Evolutionary conservation across 2,329 filamentous ascomycete species (phyloP).

Genomic region (Xylaria sp.): DNA sequence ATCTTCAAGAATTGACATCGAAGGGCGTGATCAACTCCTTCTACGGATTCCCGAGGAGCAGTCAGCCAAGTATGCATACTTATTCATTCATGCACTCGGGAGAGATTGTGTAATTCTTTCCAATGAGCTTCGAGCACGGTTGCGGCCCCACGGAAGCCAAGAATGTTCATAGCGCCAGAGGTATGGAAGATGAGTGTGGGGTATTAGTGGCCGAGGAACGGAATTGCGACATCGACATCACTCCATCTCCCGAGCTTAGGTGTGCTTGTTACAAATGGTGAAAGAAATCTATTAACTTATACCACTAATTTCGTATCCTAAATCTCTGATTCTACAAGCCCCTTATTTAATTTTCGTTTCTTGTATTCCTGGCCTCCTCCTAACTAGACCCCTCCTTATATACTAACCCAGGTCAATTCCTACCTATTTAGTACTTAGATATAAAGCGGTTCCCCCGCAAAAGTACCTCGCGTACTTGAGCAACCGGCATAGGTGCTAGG

Average conservation of each 20-base stretch:
- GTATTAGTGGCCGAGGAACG: conserved; percentile 35
- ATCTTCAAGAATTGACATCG: not conserved
- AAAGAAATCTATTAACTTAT: not conserved
- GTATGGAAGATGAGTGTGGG: conserved; percentile 5
- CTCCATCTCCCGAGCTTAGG: not conserved
- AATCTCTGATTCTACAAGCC: not conserved
- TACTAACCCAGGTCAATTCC: no score
- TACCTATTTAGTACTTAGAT: no score
- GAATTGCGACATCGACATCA: conserved; percentile 35
- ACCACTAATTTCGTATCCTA: not conserved
- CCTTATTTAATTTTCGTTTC: not conserved
- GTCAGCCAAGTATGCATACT: not conserved
- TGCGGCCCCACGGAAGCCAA: not conserved
- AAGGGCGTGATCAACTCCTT: not conserved
- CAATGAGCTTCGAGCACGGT: conserved; percentile 12
- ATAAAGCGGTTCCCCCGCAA: no score
- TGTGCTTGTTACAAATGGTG: not conserved
- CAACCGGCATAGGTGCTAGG: no score
- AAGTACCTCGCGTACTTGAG: no score
- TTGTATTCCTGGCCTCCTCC: not conserved
- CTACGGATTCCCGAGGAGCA: not conserved
- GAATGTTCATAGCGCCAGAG: not conserved
- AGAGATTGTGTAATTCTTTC: not conserved
- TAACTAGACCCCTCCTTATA: not conserved
- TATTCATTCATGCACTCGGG: conserved; percentile 4